phyloP scores from a whole-genome alignment of 306 rosid species.

The Quercus berberidifolia region DNA sequence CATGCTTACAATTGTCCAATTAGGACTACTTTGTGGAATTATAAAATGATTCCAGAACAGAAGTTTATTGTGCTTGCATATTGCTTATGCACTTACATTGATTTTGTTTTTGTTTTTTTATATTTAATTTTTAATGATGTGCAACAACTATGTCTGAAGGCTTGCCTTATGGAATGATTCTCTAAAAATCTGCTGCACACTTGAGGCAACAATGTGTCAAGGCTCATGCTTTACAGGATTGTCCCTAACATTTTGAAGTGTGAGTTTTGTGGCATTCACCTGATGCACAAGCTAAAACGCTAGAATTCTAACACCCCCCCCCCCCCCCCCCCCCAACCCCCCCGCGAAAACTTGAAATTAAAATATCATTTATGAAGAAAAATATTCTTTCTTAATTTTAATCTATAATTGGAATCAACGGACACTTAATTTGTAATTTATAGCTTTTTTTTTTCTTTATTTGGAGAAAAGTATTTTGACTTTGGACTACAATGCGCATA shows the following conservation, averaged over 20 bases:
- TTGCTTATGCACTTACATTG: background rate
- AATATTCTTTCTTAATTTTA: no score
- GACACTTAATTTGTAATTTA: no score
- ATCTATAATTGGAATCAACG: no score
- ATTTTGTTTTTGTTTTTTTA: background rate
- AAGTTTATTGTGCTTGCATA: background rate
- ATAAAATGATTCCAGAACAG: background rate
- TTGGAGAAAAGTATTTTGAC: no score
- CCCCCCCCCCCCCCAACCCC: fast-evolving
- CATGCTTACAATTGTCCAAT: background rate
- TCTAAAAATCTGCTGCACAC: background rate
- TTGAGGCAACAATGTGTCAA: background rate
- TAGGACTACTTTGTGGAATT: background rate
- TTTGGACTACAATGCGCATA: no score
- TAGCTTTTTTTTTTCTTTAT: no score
- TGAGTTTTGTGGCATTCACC: background rate
- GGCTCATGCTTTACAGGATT: background rate
- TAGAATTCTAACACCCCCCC: no score
- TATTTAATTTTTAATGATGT: background rate
- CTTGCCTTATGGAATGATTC: background rate
- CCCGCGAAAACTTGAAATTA: background rate
- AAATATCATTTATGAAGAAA: background rate
- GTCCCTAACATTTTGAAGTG: background rate
- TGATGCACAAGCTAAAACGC: background rate
- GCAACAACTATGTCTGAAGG: background rate